These are phyloP conservation scores for Colletotrichum cordylinicola DNA, from an alignment of 2,329 filamentous ascomycete species.

Conservation along the genomic window DNA sequence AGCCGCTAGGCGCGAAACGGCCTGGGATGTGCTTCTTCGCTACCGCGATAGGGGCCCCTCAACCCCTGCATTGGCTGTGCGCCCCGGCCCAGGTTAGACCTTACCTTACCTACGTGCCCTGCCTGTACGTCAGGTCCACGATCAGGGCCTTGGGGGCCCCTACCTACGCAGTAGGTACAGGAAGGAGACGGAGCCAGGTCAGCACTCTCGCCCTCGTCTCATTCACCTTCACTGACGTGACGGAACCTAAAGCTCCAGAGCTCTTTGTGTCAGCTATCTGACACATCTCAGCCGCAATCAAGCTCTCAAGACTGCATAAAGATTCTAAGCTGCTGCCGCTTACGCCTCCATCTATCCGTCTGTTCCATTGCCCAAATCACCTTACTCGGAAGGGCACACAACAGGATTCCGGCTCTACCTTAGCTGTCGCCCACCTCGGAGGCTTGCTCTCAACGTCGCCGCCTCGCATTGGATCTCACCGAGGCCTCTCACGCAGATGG, in stretches of 20 bases:
- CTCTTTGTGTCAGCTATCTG: neutral
- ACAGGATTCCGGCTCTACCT: neutral
- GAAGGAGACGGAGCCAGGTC: neutral
- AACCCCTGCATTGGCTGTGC: constrained; percentile 1
- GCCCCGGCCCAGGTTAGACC: neutral
- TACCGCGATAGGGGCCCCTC: neutral
- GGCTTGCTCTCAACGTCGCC: neutral
- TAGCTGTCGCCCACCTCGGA: too few species aligned
- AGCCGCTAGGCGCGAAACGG: constrained; percentile 7
- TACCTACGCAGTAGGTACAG: too few species aligned
- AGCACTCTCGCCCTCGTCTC: neutral
- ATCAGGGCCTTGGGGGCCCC: neutral
- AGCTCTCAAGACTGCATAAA: neutral
- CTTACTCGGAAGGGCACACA: neutral
- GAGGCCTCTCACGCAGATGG: constrained; percentile 3
- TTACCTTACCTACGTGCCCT: neutral
- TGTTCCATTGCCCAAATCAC: neutral
- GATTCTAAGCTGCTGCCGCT: neutral
- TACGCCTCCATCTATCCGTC: neutral
- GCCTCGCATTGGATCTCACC: neutral
- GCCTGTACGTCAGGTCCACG: neutral
- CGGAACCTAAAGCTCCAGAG: neutral
- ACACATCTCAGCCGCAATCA: neutral
- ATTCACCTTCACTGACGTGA: neutral
- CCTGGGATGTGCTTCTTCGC: neutral